A percentile compares a stretch with the other conserved stretches of the same genome.
phyloP scores from a whole-genome alignment of 805 yeast species.

The Myxozyma geophila region DNA sequence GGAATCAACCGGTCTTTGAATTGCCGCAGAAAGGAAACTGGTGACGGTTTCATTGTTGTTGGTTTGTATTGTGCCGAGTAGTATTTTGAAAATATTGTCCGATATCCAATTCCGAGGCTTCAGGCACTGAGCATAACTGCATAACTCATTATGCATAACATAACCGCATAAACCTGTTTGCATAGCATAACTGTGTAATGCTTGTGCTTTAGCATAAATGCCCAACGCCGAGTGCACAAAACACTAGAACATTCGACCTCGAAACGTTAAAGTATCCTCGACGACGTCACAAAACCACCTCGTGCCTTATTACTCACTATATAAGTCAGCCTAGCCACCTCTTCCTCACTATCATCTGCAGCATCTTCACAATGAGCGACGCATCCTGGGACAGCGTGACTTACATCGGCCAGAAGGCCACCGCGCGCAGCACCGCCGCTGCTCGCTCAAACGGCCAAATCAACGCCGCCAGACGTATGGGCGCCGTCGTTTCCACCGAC shows the following conservation, averaged over 20 bases:
- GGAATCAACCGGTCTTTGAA: conserved; percentile 29
- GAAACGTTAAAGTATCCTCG: neutral
- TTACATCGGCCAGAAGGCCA: conserved; percentile 84
- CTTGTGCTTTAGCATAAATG: conserved; percentile 10
- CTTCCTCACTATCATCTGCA: neutral
- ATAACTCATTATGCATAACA: neutral
- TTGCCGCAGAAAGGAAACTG: neutral
- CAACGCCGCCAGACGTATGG: conserved; percentile 93
- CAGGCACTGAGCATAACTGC: neutral
- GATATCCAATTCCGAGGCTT: neutral
- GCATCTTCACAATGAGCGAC: conserved; percentile 13
- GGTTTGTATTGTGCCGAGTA: neutral
- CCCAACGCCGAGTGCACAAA: neutral
- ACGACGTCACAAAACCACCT: conserved; percentile 1
- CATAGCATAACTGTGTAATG: neutral
- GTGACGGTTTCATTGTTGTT: conserved; percentile 18
- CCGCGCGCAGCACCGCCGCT: conserved; percentile 76
- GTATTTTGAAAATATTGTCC: neutral
- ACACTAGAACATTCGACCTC: conserved; percentile 4
- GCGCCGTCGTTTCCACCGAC: conserved; percentile 86
- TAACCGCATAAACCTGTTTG: too few species aligned
- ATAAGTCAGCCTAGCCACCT: neutral
- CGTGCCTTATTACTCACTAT: neutral
- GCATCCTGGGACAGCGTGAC: conserved; percentile 91
- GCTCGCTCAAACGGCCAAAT: conserved; percentile 77